Evolutionary conservation across 768 basidiomycete species (phyloP).

Genomic region (Boletus speciosus): DNA sequence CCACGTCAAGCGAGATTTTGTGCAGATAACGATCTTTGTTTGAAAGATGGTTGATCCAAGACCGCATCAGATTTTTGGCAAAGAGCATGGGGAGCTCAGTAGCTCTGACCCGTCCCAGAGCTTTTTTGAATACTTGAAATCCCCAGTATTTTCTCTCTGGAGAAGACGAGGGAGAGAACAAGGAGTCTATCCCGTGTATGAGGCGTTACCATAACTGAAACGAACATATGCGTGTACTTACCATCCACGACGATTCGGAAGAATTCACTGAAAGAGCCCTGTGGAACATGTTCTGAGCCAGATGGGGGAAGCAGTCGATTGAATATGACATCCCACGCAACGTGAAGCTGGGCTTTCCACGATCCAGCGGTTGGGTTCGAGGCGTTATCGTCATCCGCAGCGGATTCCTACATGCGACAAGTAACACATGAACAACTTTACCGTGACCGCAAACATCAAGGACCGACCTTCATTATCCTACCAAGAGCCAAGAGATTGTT

Average conservation of each 20-base stretch:
- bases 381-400: conserved; percentile 50
- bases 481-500: conserved; percentile 75
- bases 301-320: conserved; percentile 63
- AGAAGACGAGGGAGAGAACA: conserved; percentile 83
- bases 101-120: conserved; percentile 62
- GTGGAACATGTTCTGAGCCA: conserved; percentile 31
- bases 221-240: conserved; percentile 33
- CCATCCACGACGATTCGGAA: conserved; percentile 91
- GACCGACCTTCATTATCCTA: conserved; percentile 69
- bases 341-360: conserved; percentile 92
- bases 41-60: conserved; percentile 94
- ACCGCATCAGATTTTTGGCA: conserved; percentile 92
- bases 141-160: conserved; percentile 92
- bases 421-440: conserved; percentile 7
- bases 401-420: conserved; percentile 46
- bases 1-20: conserved; percentile 83
- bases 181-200: conserved; percentile 54
- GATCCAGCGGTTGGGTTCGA: conserved; percentile 50
- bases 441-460: not conserved
- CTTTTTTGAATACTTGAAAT: conserved; percentile 85
- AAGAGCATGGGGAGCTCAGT: conserved; percentile 82
- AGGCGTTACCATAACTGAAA: not conserved
- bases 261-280: conserved; percentile 83
- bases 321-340: conserved; percentile 84
- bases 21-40: conserved; percentile 85